Evolutionary conservation across 2,329 filamentous ascomycete genomes (phyloP), one percentile per base, ranked within the genome.

Genomic region (Xylaria sp.): DNA sequence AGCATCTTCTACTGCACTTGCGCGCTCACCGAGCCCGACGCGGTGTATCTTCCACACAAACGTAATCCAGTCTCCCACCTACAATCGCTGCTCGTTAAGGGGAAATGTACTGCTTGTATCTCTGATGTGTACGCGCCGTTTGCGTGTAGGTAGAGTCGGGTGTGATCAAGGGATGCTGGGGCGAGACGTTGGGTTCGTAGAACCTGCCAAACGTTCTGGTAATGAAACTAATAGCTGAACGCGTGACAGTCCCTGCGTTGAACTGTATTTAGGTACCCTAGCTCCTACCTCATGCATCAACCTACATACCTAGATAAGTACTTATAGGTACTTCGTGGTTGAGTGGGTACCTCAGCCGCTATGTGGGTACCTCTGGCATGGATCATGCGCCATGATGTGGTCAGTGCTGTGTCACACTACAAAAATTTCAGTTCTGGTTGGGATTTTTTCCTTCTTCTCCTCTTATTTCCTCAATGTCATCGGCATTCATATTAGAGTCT

Each of bases 401-500:
- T 72, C 72, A 46, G 50, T 72, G 59, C 44, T 20, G 15, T 3
- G n/a, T 37, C 28, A 18, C 18, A 0, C 25, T 65, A 69, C 39
- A 69, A 71, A 72, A 72, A 71, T 18, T 44, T 69, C 25, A 37
- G 28, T 61, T 20, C 44, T 23, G 3, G n/a, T 18, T 2, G 32
- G 32, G 71, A 72, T 66, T 72, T 75, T 74, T 75, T 74, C 71
- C 74, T 78, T 78, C 78, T 81, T 78, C 81, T 81, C 81, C 83
- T 83, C 85, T 83, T 82, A 81, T 83, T 81, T 85, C 81, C 82
- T 85, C 86, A 95, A 93, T 93, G 90, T 93, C 89, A 89, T 86
- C 80, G 90, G 91, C 94, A 91, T 92, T 91, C 89, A 92, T 93
- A 92, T 95, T 98, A 98, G 96, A 99, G 96, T 99, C 96, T 97